Base-by-base conservation (phyloP, 805 yeast species). In the Metschnikowia orientalis region DNA sequence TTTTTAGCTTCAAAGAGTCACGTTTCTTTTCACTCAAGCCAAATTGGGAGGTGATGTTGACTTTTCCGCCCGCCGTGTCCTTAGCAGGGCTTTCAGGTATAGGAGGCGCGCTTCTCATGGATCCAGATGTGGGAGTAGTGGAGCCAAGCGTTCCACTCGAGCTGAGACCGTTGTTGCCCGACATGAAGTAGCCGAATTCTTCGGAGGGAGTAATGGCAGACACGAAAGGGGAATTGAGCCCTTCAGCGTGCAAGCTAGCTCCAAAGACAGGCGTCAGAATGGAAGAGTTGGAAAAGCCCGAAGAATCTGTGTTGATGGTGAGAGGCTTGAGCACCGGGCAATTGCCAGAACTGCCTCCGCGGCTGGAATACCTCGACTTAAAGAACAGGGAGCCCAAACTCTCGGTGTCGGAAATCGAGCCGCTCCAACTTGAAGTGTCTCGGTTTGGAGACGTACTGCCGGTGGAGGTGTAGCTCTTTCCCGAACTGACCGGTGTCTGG, bases 21-120 rank as follows among this genome's bases (percentile, higher is more conserved):
- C 72, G 51, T 51, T 67, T 67, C 53, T 64, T 66, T 35, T 67
- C 72, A 43, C 67, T 62, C 37, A 65, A 50, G 24, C 59, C 58
- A 30, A 55, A 52, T 38, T 59, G 63, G 9, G 50, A 37, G 8
- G 63, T 62, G 32, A 61, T 45, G 37, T 51, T 51, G 18, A 56
- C 45, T 30, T 43, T 38, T 34, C 44, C 45, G 36, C 47, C 48
- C 13, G 28, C 40, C 14, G 37, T 37, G 16, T 43, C 49, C 24
- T 31, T 40, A 6, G 18, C 30, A 13, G 34, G 41, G 23, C 40
- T 35, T 17, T 44, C 49, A 11, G 45, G 37, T 6, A 36, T 29
- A 5, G 31, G 30, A 10, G 38, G 29, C 10, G 40, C 41, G 13
- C 18, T 31, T 26, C 41, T 37, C 31, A 45, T 37, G 16, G 43